Percentiles rank a stretch among this genome's conserved stretches.
phyloP scores from a whole-genome alignment of 164 flowering plant species.

The Vitis amurensis region DNA sequence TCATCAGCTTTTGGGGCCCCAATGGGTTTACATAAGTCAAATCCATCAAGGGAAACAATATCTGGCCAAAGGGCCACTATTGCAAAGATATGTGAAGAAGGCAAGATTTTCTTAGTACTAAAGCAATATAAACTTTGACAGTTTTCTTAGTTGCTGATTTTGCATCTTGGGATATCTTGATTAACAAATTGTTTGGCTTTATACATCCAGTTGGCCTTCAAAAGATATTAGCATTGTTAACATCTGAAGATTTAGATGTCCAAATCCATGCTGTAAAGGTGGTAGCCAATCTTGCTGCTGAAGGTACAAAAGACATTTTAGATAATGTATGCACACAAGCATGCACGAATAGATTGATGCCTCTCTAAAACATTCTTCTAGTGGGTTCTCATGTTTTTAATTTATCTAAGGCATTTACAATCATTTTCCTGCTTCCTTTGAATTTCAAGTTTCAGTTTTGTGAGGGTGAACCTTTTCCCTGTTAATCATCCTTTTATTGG shows the following conservation, averaged over 20 bases:
- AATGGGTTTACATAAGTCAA: constrained; percentile 30
- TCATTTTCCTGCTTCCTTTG: background rate
- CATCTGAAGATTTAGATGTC: constrained; percentile 73
- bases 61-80: constrained; percentile 65
- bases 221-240: constrained; percentile 61
- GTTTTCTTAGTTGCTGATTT: background rate
- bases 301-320: constrained; percentile 49
- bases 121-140: background rate
- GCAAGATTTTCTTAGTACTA: constrained; percentile 31
- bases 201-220: constrained; percentile 69
- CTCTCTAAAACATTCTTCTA: background rate
- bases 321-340: background rate
- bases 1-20: constrained; percentile 30
- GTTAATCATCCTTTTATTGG: too few species aligned
- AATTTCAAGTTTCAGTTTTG: background rate
- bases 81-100: constrained; percentile 86
- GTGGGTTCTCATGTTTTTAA: background rate
- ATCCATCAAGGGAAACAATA: constrained; percentile 38
- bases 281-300: constrained; percentile 95
- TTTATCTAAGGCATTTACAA: background rate
- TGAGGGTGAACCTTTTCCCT: background rate
- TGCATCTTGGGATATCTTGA: constrained; percentile 13
- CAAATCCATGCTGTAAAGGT: constrained; percentile 88
- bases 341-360: background rate
- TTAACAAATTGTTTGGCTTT: constrained; percentile 13